Evolutionary conservation across 495 filamentous ascomycete species (phyloP), one percentile per base, ranked within the genome.

Genomic region (Xylaria longipes): DNA sequence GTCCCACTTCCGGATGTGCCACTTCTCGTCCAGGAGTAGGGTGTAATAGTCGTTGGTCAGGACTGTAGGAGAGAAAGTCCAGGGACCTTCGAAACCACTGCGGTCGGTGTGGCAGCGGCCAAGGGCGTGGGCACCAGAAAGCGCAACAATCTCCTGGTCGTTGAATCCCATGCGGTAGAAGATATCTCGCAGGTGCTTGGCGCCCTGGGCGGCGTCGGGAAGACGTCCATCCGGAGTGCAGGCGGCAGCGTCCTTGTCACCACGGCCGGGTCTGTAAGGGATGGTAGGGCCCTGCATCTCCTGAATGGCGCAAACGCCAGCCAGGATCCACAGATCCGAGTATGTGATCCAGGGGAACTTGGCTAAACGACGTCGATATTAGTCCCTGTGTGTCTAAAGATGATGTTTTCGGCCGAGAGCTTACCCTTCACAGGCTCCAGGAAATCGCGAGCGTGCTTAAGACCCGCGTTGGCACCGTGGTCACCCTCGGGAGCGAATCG

Each of bases 141-240:
- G 87, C 37, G 96, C 96, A 39, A 98, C 95, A 76, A 98, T 98
- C 82, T 99, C 95, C 62, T 91, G 92, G 84, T 99, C 96, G 82
- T 97, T 91, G 88, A 99, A 99, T 70, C 96, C 96, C 95, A 98
- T 98, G 80, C 95, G 93, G 81, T 89, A 88, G 88, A 99, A 99
- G 87, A 99, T 92, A 82, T 90, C 89, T 70, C 96, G 92, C 78
- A 99, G 86, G 83, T 99, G 96, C 72, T 88, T 86, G 70, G 91
- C 88, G 71, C 88, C 92, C 87, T 98, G 90, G 73, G 89, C 72
- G 62, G 88, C 96, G 79, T 99, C 95, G 71, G 96, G 96, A 35
- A 99, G 93, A 83, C 96, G 94, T 72, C 96, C 96, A 77, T 99
- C 95, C 58, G 96, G 96, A 57, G 94, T 96, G 88, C 94, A 97